Conservation (phyloP, 148 eudicot genomes). For the Amaranthus hypochondriacus region DNA sequence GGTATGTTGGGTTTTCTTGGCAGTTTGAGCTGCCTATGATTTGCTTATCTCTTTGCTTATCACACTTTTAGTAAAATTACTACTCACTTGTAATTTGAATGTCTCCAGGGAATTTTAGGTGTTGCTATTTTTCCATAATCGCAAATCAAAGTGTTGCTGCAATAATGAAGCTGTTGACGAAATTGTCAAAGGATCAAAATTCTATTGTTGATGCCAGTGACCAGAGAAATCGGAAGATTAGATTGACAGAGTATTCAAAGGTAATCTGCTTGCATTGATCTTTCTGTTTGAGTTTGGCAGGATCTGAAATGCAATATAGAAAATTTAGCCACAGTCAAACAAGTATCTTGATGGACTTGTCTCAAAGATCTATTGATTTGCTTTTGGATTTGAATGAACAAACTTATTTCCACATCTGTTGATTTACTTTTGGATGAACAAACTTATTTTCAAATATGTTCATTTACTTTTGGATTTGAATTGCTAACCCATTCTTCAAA, state of each 20-base stretch:
- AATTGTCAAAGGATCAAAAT: conserved; percentile 19
- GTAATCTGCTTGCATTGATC: conserved; percentile 23
- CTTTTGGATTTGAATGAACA: too few relatives aligned
- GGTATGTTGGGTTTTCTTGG: conserved; percentile 43
- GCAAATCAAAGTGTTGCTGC: conserved; percentile 43
- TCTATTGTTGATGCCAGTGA: conserved; percentile 27
- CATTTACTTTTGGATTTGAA: not conserved
- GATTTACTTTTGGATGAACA: not conserved
- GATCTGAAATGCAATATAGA: not conserved
- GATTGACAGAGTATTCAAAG: conserved; percentile 67
- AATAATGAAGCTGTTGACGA: conserved; percentile 25
- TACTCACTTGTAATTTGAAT: not conserved
- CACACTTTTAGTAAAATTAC: not conserved
- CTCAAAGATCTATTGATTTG: too few relatives aligned
- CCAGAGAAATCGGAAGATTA: conserved; percentile 39
- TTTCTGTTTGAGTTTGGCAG: not conserved
- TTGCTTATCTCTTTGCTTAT: not conserved
- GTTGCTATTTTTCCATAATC: conserved; percentile 44
- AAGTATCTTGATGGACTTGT: not conserved
- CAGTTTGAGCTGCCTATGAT: not conserved
- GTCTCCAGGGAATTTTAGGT: conserved; percentile 51
- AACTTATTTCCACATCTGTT: too few relatives aligned
- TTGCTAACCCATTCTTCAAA: not conserved
- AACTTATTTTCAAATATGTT: not conserved
- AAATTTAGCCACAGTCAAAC: not conserved